These are phyloP conservation scores for Colletotrichum eleusines DNA, from an alignment of 2,329 filamentous ascomycete species.

Conservation along the genomic window DNA sequence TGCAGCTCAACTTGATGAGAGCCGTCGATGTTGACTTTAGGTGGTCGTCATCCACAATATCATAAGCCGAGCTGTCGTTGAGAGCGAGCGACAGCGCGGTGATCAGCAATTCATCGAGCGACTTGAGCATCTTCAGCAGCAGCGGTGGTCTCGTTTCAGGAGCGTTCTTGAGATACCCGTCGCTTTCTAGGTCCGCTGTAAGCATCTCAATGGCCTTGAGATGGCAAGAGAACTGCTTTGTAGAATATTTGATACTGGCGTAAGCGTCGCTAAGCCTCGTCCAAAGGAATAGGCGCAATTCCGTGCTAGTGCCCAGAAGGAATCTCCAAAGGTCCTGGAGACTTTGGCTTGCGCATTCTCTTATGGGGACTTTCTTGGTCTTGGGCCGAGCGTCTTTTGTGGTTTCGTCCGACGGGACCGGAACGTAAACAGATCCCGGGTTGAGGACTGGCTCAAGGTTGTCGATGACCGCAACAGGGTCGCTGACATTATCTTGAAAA, in stretches of 20 bases:
- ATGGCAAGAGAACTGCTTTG: slow-evolving; percentile 90
- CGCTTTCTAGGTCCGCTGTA: slow-evolving; percentile 69
- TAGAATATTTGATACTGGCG: slow-evolving; percentile 82
- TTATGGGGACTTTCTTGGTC: slow-evolving; percentile 55
- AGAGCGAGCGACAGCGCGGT: slow-evolving; percentile 77
- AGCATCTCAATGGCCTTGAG: slow-evolving; percentile 89
- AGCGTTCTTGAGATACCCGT: slow-evolving; percentile 72
- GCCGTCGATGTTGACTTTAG: slow-evolving; percentile 79
- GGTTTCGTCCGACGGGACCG: slow-evolving; percentile 40
- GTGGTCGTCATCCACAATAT: slow-evolving; percentile 86
- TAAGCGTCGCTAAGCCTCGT: slow-evolving; percentile 92
- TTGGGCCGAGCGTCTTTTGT: slow-evolving; percentile 35
- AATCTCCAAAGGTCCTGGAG: slow-evolving; percentile 88
- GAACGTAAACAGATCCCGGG: slow-evolving; percentile 67
- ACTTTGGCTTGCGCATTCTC: slow-evolving; percentile 66
- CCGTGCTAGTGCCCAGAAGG: slow-evolving; percentile 82
- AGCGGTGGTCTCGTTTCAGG: slow-evolving; percentile 75
- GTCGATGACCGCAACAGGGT: slow-evolving; percentile 89
- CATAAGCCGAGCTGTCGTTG: slow-evolving; percentile 78
- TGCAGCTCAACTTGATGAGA: slow-evolving; percentile 76
- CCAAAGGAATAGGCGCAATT: slow-evolving; percentile 90
- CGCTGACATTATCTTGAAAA: slow-evolving; percentile 84
- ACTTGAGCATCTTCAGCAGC: slow-evolving; percentile 81
- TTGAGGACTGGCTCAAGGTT: slow-evolving; percentile 93
- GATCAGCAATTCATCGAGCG: slow-evolving; percentile 80